Evolutionary conservation across 768 basidiomycete genomes (phyloP).

Genomic region (Suillus ampliporus): DNA sequence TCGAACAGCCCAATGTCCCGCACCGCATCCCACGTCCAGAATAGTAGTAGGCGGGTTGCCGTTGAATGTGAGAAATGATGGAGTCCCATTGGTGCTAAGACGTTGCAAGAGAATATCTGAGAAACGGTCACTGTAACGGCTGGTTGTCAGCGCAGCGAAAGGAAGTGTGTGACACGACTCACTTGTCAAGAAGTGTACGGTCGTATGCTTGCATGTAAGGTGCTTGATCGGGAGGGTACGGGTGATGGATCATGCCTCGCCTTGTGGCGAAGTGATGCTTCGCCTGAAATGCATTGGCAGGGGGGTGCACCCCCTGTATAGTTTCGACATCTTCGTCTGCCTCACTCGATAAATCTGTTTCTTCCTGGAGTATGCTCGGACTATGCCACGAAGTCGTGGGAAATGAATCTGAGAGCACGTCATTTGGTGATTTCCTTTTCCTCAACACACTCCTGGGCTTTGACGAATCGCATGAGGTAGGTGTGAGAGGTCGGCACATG

Average conservation of each 20-base stretch:
- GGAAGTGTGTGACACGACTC: slow-evolving; percentile 27
- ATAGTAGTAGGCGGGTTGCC: slow-evolving; percentile 56
- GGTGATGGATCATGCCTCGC: slow-evolving; percentile 56
- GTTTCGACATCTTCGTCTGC: not conserved
- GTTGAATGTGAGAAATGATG: slow-evolving; percentile 63
- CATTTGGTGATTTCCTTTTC: slow-evolving; percentile 28
- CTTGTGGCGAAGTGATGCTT: slow-evolving; percentile 29
- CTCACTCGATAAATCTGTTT: not conserved
- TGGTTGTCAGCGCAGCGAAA: slow-evolving; percentile 16
- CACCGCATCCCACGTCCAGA: slow-evolving; percentile 80
- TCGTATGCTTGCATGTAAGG: slow-evolving; percentile 76
- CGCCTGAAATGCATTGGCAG: slow-evolving; percentile 27
- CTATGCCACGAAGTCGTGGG: slow-evolving; percentile 6
- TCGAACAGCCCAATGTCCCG: slow-evolving; percentile 69
- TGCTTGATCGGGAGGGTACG: slow-evolving; percentile 51
- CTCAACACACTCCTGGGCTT: slow-evolving; percentile 30
- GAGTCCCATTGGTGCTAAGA: slow-evolving; percentile 57
- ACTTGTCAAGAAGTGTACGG: slow-evolving; percentile 62
- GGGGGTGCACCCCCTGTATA: slow-evolving; percentile 1
- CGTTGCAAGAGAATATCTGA: slow-evolving; percentile 57
- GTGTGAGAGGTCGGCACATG: slow-evolving; percentile 15
- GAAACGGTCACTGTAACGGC: slow-evolving; percentile 60
- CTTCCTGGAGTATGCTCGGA: not conserved
- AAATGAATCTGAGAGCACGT: not conserved
- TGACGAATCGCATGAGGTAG: slow-evolving; percentile 16